Percentiles rank a stretch among this genome's conserved stretches.
These are phyloP conservation scores for Coemansia sp. DNA, from an alignment of 192 early-diverging fungal genomes.

Conservation along the genomic window DNA sequence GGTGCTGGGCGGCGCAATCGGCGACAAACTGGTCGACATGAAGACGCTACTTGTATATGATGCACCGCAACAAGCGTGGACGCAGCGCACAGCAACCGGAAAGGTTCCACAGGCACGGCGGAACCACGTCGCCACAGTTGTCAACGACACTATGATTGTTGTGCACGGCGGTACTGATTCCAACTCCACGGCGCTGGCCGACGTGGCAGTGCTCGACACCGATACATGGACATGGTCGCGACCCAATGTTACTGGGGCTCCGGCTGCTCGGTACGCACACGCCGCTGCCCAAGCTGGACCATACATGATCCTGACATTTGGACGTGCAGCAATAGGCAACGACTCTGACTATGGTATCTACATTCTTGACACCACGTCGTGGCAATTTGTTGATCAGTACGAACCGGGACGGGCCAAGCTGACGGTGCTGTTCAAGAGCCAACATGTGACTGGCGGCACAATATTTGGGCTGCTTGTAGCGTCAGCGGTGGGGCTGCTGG, in stretches of 20 bases:
- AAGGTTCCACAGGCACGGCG: conserved; percentile 21
- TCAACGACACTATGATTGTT: conserved; percentile 36
- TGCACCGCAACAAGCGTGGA: conserved; percentile 27
- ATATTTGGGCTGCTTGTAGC: conserved; percentile 49
- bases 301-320: conserved; percentile 47
- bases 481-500: conserved; percentile 27
- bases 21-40: conserved; percentile 25
- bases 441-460: conserved; percentile 34
- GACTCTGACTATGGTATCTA: conserved; percentile 35
- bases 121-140: conserved; percentile 45
- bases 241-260: conserved; percentile 15
- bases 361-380: conserved; percentile 40
- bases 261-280: conserved; percentile 42
- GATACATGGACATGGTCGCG: conserved; percentile 44
- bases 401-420: conserved; percentile 33
- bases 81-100: conserved; percentile 21
- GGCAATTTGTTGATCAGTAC: conserved; percentile 40
- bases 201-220: conserved; percentile 52
- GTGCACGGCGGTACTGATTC: conserved; percentile 42
- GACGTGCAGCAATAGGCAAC: conserved; percentile 8
- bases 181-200: conserved; percentile 27
- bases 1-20: conserved; percentile 33
- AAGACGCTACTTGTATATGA: conserved; percentile 34
- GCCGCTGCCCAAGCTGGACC: conserved; percentile 41
- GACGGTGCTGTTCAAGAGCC: conserved; percentile 17